Base-by-base conservation (phyloP, 176 grass and related monocot species). In the Ananas comosus region DNA sequence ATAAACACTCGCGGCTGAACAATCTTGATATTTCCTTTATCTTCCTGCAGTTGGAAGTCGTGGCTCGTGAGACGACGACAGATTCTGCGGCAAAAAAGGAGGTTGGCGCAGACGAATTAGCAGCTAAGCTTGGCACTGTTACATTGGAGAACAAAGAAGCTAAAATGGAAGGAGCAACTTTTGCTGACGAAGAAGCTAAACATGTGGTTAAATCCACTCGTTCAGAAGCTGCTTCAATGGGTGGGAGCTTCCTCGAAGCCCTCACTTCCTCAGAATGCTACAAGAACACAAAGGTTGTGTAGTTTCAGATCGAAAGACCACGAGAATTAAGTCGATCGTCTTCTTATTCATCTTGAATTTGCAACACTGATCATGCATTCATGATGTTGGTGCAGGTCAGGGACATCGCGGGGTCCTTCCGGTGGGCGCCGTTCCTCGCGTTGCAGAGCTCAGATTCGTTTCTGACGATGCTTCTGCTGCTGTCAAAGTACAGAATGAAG, bases 401-500 rank as follows among this genome's bases (percentile, higher is more conserved):
- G 4, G 90, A 93, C 58, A 99, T 99, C 79, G 81, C 95, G 56
- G 90, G 87, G 50, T 91, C 84, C 76, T 99, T 99, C 54, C 73
- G 90, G 14, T 99, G 95, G 95, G 95, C 90, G 21, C 95, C 95
- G 48, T 99, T 99, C 84, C 89, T 99, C 66, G 95, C 95, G 21
- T 61, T 99, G 72, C 90, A 94, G 78, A 94, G 68, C 2, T 93
- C 95, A 51, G 95, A 99, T 72, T 91, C 95, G 11, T 91, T 99
- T 68, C 84, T 99, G 67, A 99, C 95, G 7, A 94, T 99, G 95
- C 63, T 99, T 63, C 72, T 99, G 50, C 80, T 99, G 54, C 80
- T 99, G 59, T 99, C 95, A 16, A 94, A 99, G 64, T 99, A 99
- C 72, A 85, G 90, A 79, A 87, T 99, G 87, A 99, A 99, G 72